Evolutionary conservation across 257 asterid species (phyloP).

Genomic region (Solanum arcanum): DNA sequence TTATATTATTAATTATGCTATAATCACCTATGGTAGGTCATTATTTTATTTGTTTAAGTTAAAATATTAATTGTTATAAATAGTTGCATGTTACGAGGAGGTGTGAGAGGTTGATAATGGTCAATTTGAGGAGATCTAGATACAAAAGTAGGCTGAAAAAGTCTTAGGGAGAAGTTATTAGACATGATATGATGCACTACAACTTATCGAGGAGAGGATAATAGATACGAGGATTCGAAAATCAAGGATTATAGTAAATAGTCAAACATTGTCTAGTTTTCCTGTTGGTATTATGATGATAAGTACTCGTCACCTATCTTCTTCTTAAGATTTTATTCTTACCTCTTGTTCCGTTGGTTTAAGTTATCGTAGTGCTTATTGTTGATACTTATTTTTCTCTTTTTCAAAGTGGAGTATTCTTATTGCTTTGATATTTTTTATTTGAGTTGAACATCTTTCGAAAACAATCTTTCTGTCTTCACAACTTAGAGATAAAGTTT

Average conservation of each 20-base stretch:
- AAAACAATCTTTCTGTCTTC: not conserved
- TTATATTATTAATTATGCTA: not conserved
- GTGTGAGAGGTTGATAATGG: not conserved
- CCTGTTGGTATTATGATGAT: too few relatives aligned
- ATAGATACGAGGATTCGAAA: too few relatives aligned
- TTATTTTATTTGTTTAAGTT: not conserved
- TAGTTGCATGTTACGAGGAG: not conserved
- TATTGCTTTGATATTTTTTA: not conserved
- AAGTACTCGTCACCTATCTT: not conserved
- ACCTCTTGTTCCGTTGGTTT: not conserved
- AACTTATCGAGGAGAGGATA: not conserved
- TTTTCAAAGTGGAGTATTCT: not conserved
- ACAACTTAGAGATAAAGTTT: not conserved
- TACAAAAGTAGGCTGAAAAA: too few relatives aligned
- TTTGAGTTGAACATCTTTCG: not conserved
- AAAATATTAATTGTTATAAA: not conserved
- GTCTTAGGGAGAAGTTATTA: not conserved
- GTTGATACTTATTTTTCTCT: not conserved
- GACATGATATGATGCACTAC: not conserved
- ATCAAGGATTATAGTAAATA: not conserved
- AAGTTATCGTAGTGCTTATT: not conserved
- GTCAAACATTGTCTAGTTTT: not conserved
- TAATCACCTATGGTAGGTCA: not conserved
- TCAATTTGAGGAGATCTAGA: not conserved
- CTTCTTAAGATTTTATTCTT: not conserved